A percentile compares a stretch with the other conserved stretches of the same genome.
phyloP scores from a whole-genome alignment of 2,329 filamentous ascomycete genomes.

The Claviceps sp. region DNA sequence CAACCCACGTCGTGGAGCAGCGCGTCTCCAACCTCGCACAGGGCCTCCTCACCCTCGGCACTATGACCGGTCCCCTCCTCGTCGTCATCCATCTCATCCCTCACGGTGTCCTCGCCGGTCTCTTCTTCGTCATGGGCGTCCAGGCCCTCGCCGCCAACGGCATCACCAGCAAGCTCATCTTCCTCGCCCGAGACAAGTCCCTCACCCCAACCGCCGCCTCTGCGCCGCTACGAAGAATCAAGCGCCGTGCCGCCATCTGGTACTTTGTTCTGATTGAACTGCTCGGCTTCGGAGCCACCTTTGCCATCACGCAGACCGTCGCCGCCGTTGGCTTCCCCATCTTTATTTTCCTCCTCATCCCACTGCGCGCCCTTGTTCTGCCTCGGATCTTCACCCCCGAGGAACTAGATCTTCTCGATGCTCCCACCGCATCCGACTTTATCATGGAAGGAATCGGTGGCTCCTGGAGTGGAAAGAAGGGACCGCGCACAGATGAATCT shows the following conservation, averaged over 20 bases:
- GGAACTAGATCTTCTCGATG: slow-evolving; percentile 53
- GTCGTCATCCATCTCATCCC: slow-evolving; percentile 65
- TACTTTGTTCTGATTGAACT: slow-evolving; percentile 56
- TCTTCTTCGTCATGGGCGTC: slow-evolving; percentile 78
- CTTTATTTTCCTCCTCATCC: slow-evolving; percentile 57
- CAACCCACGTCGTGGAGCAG: slow-evolving; percentile 61
- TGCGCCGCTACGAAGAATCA: slow-evolving; percentile 47
- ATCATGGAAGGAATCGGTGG: slow-evolving; percentile 67
- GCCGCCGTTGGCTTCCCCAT: slow-evolving; percentile 72
- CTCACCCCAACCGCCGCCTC: slow-evolving; percentile 37
- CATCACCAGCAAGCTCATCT: slow-evolving; percentile 62
- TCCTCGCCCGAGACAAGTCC: slow-evolving; percentile 48
- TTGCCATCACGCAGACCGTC: slow-evolving; percentile 72
- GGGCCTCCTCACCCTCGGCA: slow-evolving; percentile 63
- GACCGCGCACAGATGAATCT: background rate
- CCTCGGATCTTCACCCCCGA: slow-evolving; percentile 45
- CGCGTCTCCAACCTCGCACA: slow-evolving; percentile 67
- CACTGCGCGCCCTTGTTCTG: slow-evolving; percentile 49
- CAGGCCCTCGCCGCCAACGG: slow-evolving; percentile 66
- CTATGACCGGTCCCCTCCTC: slow-evolving; percentile 64
- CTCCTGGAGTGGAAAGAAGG: slow-evolving; percentile 29
- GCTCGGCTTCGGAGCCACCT: slow-evolving; percentile 60
- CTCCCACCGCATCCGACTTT: slow-evolving; percentile 60
- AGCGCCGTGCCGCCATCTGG: slow-evolving; percentile 56
- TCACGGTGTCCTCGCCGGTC: slow-evolving; percentile 63